Conservation (phyloP, 2,329 filamentous ascomycete genomes). For the Talaromyces sp. region DNA sequence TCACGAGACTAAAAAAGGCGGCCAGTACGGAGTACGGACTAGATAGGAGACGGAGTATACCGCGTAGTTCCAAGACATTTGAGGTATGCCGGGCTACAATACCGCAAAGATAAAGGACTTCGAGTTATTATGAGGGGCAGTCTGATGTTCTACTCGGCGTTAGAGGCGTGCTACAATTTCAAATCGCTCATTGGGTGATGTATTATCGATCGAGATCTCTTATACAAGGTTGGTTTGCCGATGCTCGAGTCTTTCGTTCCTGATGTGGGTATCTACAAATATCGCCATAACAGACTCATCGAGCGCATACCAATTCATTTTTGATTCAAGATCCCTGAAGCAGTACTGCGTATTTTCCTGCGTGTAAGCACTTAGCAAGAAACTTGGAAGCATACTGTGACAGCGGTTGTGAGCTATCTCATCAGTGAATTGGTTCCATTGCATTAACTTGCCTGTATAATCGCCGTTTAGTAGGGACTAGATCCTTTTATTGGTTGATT, state of each 20-base stretch:
- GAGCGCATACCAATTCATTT: neutral
- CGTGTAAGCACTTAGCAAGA: neutral
- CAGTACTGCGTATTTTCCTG: neutral
- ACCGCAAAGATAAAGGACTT: neutral
- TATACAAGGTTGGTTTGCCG: neutral
- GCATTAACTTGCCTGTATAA: neutral
- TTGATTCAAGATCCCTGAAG: neutral
- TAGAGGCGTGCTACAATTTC: neutral
- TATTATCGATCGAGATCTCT: neutral
- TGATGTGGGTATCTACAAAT: neutral
- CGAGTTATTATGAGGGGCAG: neutral
- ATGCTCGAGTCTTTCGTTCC: neutral
- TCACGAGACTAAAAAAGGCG: neutral
- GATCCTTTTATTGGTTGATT: neutral
- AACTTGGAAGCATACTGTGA: neutral
- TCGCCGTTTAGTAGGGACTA: neutral
- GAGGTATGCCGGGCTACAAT: neutral
- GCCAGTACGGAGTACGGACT: neutral
- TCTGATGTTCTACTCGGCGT: neutral
- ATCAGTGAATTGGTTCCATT: neutral
- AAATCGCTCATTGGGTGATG: neutral
- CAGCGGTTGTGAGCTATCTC: neutral
- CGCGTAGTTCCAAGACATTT: neutral
- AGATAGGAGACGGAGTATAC: neutral
- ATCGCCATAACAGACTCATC: neutral